Evolutionary conservation across 2,329 filamentous ascomycete species (phyloP), one percentile per base, ranked within the genome.

Genomic region (Aspergillus japonicus): DNA sequence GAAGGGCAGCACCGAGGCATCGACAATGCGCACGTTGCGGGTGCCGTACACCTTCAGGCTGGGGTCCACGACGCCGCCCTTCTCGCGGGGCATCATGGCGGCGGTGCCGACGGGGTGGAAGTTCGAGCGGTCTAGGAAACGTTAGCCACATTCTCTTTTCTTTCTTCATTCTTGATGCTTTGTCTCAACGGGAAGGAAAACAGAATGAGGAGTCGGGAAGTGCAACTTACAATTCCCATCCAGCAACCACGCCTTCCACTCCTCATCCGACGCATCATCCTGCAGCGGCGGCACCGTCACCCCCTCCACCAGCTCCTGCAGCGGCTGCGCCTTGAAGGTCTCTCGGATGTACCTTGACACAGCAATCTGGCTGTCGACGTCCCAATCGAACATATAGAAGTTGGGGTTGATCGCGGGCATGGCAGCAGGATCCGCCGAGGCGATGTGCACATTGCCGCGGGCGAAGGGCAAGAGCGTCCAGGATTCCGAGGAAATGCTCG

Each of bases 1-100:
- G 48, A 71, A 68, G 1, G 72, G 72, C 23, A 71, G 54, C 29
- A 73, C 63, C 54, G 71, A 75, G 26, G 73, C 73, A 60, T 75
- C 73, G 4, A 73, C 61, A 0, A 76, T 71, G 3, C 72, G 65
- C 4, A 75, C 65, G 48, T 63, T 61, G 47, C 42, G 51, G 10
- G 59, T 61, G 4, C 56, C 59, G 19, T 59, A 61, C 8, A 61
- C 59, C 10, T 11, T 35, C 1, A 59, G 42, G 19, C 53, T 33
- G 3, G 51, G 8, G 21, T 42, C 16, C 5, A 61, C 56, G 14
- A 61, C 56, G 2, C 52, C 56, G 16, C 59, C 59, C 8, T 52
- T 55, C 14, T 56, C 52, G 12, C 56, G 56, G 26, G 59, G 59
- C 19, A 61, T 42, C 56, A 59, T 56, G n/a, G 33, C 39, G 8